Base-by-base conservation (phyloP, 495 filamentous ascomycete species). In the Tuber calosporum region DNA sequence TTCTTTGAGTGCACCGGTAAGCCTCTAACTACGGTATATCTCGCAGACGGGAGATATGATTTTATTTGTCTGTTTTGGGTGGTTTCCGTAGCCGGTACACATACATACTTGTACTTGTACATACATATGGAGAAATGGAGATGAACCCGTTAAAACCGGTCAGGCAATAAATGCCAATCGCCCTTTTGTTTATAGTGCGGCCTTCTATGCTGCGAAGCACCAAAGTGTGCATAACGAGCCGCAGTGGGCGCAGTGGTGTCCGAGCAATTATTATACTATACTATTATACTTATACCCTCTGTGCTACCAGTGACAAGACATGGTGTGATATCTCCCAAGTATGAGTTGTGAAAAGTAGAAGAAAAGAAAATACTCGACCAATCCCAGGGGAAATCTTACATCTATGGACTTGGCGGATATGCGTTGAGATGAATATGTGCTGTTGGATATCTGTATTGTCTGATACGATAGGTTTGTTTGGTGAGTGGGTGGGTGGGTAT, bases 161-260 rank as follows among this genome's bases (percentile, higher is more conserved):
- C n/a, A n/a, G n/a, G n/a, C n/a, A n/a, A n/a, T n/a, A n/a, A n/a
- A n/a, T n/a, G n/a, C n/a, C n/a, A 6, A 38, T 2, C 2, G 6
- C 6, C 6, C 37, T 38, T 6, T 38, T 38, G 37, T 6, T 38
- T 48, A 48, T 11, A 53, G 45, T 53, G 2, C 45, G 48, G 48
- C n/a, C n/a, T 58, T 58, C 20, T 58, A 9, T 58, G 48, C 48
- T 58, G 45, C 9, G 45, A 6, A n/a, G 45, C 20, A n/a, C 9
- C 13, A 22, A 22, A n/a, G 45, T n/a, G n/a, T 30, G 3, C n/a
- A 11, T 58, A 13, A 26, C 9, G 48, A 9, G n/a, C 48, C n/a
- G 48, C n/a, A 30, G 48, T n/a, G 48, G 48, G 48, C 48, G 48
- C 48, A 58, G 48, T 58, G 48, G 48, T 58, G 48, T 30, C 48